These are phyloP conservation scores for Argentina anserina DNA, from an alignment of 306 rosid genomes.

Conservation along the genomic window DNA sequence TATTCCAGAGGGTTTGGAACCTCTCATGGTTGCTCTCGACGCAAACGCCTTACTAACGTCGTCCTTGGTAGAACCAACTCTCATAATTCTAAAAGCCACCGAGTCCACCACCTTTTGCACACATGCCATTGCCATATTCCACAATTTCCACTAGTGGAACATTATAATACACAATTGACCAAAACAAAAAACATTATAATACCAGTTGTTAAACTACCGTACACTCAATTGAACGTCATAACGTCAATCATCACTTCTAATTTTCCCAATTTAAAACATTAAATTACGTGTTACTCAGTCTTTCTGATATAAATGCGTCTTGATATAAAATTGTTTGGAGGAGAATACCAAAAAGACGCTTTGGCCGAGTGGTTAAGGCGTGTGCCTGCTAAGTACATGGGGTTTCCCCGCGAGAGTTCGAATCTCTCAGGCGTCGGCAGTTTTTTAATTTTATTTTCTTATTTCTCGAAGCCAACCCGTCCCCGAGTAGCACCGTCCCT, in stretches of 20 bases:
- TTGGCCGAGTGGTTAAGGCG: constrained; percentile 90
- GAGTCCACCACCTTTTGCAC: too few relatives aligned
- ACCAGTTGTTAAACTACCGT: not conserved
- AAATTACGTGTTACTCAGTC: not conserved
- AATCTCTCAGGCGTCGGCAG: constrained; percentile 54
- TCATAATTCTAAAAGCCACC: too few relatives aligned
- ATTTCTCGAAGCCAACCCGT: not conserved
- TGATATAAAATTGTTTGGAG: too few relatives aligned
- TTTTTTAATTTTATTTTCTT: accelerated
- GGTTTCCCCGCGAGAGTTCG: constrained; percentile 66
- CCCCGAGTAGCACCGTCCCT: constrained; percentile 2
- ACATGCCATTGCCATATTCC: too few relatives aligned
- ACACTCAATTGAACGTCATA: not conserved
- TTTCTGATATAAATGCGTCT: too few relatives aligned
- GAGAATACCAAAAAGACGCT: constrained; percentile 23
- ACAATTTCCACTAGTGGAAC: not conserved
- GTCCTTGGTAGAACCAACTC: not conserved
- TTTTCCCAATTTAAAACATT: not conserved
- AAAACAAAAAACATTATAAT: not conserved
- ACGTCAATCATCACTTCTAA: not conserved
- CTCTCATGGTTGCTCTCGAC: not conserved
- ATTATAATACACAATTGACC: not conserved
- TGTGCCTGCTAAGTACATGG: constrained; percentile 80
- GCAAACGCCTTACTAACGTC: not conserved
- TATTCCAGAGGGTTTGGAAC: too few relatives aligned